Conservation (phyloP, 2,329 filamentous ascomycete species). For the Monilinia polystroma region DNA sequence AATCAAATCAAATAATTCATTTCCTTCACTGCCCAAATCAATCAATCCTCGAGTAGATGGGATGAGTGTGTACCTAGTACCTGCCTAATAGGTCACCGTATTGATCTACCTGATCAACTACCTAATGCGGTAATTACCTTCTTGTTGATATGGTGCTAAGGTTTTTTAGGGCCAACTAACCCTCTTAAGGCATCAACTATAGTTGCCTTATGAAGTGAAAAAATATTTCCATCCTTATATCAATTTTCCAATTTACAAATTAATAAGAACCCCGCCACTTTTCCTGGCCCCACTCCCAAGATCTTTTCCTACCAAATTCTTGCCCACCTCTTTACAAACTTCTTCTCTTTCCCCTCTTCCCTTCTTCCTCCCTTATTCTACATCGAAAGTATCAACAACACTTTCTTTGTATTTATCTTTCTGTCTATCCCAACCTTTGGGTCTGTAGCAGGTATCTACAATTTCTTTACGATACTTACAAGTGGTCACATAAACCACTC, state of each 20-base stretch:
- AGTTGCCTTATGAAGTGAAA: conserved; percentile 7
- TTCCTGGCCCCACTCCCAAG: conserved; percentile 14
- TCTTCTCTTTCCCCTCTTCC: conserved; percentile 20
- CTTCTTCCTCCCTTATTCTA: conserved; percentile 26
- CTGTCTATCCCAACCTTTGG: conserved; percentile 32
- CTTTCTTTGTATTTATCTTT: conserved; percentile 32
- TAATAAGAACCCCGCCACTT: conserved; percentile 8
- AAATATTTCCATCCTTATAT: conserved; percentile 6
- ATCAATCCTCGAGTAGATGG: no score
- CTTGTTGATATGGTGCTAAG: no score
- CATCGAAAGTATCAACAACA: conserved; percentile 32
- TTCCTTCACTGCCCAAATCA: no score
- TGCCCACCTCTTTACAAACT: conserved; percentile 21
- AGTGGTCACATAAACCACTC: conserved; percentile 11
- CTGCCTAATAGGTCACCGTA: no score
- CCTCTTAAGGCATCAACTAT: conserved; percentile 1
- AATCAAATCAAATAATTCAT: no score
- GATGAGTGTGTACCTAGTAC: no score
- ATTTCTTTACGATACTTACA: conserved; percentile 24
- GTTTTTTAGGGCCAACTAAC: neutral
- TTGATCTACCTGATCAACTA: no score
- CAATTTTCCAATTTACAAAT: neutral
- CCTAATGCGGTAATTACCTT: no score
- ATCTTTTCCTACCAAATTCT: conserved; percentile 22
- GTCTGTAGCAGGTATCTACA: conserved; percentile 32